These are phyloP conservation scores for Grosmannia penicillata DNA, from an alignment of 2,329 filamentous ascomycete species.

Conservation along the genomic window DNA sequence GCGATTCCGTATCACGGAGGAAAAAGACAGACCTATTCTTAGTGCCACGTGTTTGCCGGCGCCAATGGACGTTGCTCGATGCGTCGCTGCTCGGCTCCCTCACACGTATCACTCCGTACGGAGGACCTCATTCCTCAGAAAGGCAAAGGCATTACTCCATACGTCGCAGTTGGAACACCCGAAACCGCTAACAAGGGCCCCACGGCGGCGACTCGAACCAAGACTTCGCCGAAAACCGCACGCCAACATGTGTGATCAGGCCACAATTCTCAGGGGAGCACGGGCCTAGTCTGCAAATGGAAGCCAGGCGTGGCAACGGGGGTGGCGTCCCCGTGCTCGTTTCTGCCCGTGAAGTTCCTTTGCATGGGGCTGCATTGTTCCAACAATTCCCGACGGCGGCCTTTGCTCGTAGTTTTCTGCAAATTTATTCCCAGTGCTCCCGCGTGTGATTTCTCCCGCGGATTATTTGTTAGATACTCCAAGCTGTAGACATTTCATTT, in stretches of 20 bases:
- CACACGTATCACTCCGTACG: too few species aligned
- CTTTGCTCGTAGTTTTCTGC: neutral
- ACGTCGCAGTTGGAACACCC: too few species aligned
- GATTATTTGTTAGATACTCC: neutral
- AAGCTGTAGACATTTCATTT: neutral
- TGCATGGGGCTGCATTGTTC: neutral
- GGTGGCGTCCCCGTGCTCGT: neutral
- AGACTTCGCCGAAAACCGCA: slow-evolving; percentile 1
- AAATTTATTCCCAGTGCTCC: neutral
- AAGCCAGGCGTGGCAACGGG: neutral
- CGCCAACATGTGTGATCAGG: neutral
- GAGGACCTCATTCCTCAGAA: too few species aligned
- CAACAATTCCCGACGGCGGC: slow-evolving; percentile 3
- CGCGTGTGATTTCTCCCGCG: neutral
- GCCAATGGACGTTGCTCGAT: too few species aligned
- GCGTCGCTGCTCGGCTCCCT: too few species aligned
- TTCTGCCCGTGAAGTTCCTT: neutral
- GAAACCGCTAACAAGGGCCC: too few species aligned
- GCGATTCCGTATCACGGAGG: too few species aligned
- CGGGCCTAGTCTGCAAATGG: neutral
- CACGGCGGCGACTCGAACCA: too few species aligned
- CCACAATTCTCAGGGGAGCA: neutral
- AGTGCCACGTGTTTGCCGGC: too few species aligned
- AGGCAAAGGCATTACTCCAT: too few species aligned
- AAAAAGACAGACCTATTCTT: too few species aligned